A percentile compares a stretch with the other conserved stretches of the same genome.
Evolutionary conservation across 768 basidiomycete species (phyloP).

Genomic region (Lactarius trivialis): DNA sequence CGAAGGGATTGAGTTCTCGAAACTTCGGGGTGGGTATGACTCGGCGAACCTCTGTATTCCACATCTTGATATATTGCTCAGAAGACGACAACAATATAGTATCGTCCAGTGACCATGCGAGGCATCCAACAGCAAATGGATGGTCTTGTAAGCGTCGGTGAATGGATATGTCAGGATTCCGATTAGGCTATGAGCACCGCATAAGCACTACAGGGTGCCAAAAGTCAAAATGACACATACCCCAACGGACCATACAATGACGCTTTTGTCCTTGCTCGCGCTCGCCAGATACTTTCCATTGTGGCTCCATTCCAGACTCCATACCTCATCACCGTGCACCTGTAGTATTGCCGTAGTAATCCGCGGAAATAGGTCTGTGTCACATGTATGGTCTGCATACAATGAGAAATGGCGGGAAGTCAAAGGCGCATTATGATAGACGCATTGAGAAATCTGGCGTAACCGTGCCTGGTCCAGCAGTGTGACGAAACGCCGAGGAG

Average conservation of each 20-base stretch:
- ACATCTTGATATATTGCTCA: slow-evolving; percentile 78
- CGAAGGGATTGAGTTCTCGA: slow-evolving; percentile 11
- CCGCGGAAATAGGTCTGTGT: slow-evolving; percentile 74
- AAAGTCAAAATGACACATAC: slow-evolving; percentile 41
- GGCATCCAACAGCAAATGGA: slow-evolving; percentile 64
- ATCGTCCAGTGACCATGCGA: slow-evolving; percentile 94
- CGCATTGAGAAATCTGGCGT: slow-evolving; percentile 73
- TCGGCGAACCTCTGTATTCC: slow-evolving; percentile 73
- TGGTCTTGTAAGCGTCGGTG: slow-evolving; percentile 69
- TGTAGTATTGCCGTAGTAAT: slow-evolving; percentile 79
- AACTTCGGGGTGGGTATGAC: slow-evolving; percentile 5
- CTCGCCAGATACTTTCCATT: slow-evolving; percentile 80
- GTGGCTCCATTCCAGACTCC: slow-evolving; percentile 94
- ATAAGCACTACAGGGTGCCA: slow-evolving; percentile 1
- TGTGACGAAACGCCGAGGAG: slow-evolving; percentile 77
- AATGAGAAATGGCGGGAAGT: slow-evolving; percentile 63
- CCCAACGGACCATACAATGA: slow-evolving; percentile 83
- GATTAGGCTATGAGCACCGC: slow-evolving; percentile 16
- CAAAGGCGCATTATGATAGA: slow-evolving; percentile 76
- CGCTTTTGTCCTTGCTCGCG: slow-evolving; percentile 79
- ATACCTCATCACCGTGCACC: slow-evolving; percentile 90
- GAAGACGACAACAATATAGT: slow-evolving; percentile 74
- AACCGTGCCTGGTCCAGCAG: slow-evolving; percentile 79
- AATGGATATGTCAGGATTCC: slow-evolving; percentile 49
- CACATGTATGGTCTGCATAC: slow-evolving; percentile 81